Base-by-base conservation (phyloP, 768 basidiomycete species). In the Boletus reticuloceps region DNA sequence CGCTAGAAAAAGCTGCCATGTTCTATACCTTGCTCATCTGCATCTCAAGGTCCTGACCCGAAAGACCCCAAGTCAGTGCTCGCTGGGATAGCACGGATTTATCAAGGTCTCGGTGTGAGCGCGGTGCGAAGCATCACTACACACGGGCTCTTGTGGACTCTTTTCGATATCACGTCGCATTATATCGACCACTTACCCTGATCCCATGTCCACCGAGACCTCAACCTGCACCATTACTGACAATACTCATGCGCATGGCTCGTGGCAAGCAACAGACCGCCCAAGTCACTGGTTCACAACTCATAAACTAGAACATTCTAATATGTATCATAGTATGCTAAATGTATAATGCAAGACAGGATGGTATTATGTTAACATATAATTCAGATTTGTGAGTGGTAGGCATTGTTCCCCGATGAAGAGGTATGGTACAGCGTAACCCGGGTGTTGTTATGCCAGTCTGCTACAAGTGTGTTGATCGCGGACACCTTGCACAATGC, bases 71-170 rank as follows among this genome's bases (percentile, higher is more conserved):
- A 88, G 70, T 81, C 89, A 7, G 73, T 94, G 11, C 69, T 90
- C 7, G 79, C 78, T 42, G 97, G 97, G 25, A 73, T 97, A 44
- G 78, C 85, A 34, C 79, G 94, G 37, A 84, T 98, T 60, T 99
- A 99, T 70, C 87, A 89, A 56, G 97, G 96, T 51, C 82, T 98
- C 48, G 93, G 95, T 52, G 91, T 99, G 59, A 96, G 93, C 58
- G 95, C 95, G 39, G 70, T 91, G 49, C 84, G 97, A 50, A 94
- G 90, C 63, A 88, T 96, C 64, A 91, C 94, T 32, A 96, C 94
- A 8, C 95, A 97, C 61, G 95, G 95, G 20, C 77, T 96, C 38
- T 77, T 95, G 48, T 97, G 94, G 94, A 96, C 94, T 9, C 78
- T 97, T 57, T 94, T 94, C 69, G 94, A 97, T 75, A 74, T 87